Conservation (phyloP, 2,329 filamentous ascomycete species). For the Aspergillus fumigatus region DNA sequence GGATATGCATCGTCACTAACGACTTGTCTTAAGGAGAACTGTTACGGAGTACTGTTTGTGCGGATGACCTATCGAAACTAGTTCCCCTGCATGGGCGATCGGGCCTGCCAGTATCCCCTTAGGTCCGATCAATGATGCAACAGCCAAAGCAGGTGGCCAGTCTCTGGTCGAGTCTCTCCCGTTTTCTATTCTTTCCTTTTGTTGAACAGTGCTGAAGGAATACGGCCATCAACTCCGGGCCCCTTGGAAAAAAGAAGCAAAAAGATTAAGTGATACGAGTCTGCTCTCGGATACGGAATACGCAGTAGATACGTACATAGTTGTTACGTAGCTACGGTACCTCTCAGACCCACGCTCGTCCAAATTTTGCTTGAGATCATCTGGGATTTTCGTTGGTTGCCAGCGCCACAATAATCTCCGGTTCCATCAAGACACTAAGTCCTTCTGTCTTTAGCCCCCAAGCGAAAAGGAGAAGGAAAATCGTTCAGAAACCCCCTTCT, state of each 20-base stretch:
- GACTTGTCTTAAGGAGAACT: not conserved
- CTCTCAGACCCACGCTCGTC: not conserved
- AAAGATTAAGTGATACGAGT: not conserved
- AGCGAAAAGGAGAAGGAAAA: constrained; percentile 12
- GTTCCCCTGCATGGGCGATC: constrained; percentile 1
- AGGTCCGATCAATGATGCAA: not conserved
- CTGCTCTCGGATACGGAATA: not conserved
- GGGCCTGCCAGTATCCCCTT: not conserved
- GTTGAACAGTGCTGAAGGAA: not conserved
- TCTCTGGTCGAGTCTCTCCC: constrained; percentile 1
- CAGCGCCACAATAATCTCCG: constrained; percentile 24
- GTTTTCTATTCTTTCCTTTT: constrained; percentile 1
- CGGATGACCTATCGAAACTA: not conserved
- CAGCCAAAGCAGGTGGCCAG: not conserved
- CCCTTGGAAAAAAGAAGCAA: not conserved
- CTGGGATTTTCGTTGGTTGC: constrained; percentile 9
- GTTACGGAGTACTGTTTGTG: not conserved
- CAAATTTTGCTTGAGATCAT: not conserved
- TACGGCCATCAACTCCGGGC: not conserved
- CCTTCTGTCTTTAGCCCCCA: constrained; percentile 12
- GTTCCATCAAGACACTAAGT: constrained; percentile 14
- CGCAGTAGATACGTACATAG: not conserved
- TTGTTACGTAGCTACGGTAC: not conserved
- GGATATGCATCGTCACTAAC: not conserved
- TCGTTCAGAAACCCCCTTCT: constrained; percentile 20